Conservation (phyloP, 768 basidiomycete genomes). For the Candolleomyces aberdarensis region DNA sequence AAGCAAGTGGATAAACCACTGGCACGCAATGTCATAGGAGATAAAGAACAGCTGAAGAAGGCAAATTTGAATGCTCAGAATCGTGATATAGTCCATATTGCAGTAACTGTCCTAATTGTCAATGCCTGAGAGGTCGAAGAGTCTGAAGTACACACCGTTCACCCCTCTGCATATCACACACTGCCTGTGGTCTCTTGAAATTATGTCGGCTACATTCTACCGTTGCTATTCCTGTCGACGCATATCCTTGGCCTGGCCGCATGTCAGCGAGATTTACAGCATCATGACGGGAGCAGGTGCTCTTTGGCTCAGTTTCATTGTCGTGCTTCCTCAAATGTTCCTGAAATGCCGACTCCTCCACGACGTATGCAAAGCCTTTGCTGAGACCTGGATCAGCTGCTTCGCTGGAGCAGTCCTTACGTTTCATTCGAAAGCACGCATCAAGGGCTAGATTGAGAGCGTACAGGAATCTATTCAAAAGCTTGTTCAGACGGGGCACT, state of each 20-base stretch:
- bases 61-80: not conserved
- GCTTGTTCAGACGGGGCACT: too few relatives aligned
- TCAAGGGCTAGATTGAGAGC: not conserved
- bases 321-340: not conserved
- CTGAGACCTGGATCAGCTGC: slow-evolving; percentile 9
- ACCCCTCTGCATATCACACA: slow-evolving; percentile 29
- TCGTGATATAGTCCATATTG: slow-evolving; percentile 27
- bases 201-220: slow-evolving; percentile 28
- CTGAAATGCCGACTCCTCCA: slow-evolving; percentile 7
- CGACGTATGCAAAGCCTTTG: slow-evolving; percentile 12
- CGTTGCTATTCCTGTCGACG: slow-evolving; percentile 23
- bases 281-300: slow-evolving; percentile 26
- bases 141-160: slow-evolving; percentile 14
- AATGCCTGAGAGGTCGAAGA: too few relatives aligned
- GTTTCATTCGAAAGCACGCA: not conserved
- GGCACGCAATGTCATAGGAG: slow-evolving; percentile 31
- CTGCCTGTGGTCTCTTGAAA: slow-evolving; percentile 21
- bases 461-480: not conserved
- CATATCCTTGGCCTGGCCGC: slow-evolving; percentile 17
- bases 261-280: slow-evolving; percentile 23
- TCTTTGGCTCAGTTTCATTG: slow-evolving; percentile 7
- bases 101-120: slow-evolving; percentile 17
- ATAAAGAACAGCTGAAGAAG: slow-evolving; percentile 9
- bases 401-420: not conserved
- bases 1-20: slow-evolving; percentile 13